Conservation (phyloP, 1,139 yeast species). For the Debaryomyces nepalensis region DNA sequence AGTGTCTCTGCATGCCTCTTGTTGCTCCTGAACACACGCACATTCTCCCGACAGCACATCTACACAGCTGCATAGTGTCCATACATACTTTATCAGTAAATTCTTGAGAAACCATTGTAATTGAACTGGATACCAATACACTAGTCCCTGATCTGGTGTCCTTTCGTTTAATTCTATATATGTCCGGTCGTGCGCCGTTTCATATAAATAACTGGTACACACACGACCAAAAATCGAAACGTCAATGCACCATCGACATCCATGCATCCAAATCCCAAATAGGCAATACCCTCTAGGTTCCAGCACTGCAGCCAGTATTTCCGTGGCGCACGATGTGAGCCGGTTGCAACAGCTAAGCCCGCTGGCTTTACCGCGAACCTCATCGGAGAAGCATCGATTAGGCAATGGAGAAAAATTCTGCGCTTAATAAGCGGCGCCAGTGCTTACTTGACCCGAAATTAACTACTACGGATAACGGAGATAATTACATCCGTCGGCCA, state of each 20-base stretch:
- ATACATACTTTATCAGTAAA: constrained; percentile 57
- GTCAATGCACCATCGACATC: not conserved
- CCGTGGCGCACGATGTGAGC: no score
- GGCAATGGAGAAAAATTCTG: not conserved
- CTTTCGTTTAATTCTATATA: not conserved
- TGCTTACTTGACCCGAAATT: not conserved
- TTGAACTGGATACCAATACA: not conserved
- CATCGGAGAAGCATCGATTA: not conserved
- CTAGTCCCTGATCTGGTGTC: not conserved
- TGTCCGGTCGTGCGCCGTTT: not conserved
- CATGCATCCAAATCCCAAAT: no score
- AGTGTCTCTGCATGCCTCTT: not conserved
- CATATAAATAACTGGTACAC: not conserved
- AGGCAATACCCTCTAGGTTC: no score
- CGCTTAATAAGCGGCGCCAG: constrained; percentile 9
- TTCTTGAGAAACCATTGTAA: constrained; percentile 55
- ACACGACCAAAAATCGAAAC: not conserved
- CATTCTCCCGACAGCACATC: not conserved
- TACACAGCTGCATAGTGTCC: no score
- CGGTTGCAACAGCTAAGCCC: not conserved
- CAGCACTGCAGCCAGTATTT: no score
- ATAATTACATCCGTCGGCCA: constrained; percentile 4
- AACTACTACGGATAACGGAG: constrained; percentile 4
- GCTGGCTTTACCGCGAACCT: not conserved
- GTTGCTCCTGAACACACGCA: not conserved